phyloP scores from a whole-genome alignment of 768 basidiomycete genomes.

The Mrakia blollopis region DNA sequence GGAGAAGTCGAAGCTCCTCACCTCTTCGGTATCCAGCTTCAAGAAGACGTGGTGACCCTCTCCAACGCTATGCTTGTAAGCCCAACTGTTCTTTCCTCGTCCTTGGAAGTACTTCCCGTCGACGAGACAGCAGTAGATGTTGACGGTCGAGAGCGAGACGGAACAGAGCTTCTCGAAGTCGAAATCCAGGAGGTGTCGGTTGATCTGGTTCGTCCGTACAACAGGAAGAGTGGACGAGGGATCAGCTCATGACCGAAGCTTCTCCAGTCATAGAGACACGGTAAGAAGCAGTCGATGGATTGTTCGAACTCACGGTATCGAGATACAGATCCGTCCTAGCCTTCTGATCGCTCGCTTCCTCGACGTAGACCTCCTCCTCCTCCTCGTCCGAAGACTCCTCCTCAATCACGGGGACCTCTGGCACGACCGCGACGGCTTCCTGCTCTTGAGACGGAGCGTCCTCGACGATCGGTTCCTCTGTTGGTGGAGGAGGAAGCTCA shows the following conservation, averaged over 20 bases:
- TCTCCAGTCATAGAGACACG: neutral
- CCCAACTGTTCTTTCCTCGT: slow-evolving; percentile 84
- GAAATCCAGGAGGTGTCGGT: slow-evolving; percentile 85
- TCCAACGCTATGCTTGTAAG: slow-evolving; percentile 93
- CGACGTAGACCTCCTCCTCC: slow-evolving; percentile 37
- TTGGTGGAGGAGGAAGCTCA: neutral
- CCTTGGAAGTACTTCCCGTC: slow-evolving; percentile 99
- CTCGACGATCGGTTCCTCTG: neutral
- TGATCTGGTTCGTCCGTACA: slow-evolving; percentile 58
- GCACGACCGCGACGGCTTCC: neutral
- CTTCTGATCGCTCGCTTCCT: slow-evolving; percentile 39
- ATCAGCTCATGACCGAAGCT: neutral
- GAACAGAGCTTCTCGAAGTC: slow-evolving; percentile 99
- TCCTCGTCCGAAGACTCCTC: slow-evolving; percentile 41
- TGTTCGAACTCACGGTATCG: slow-evolving; percentile 67
- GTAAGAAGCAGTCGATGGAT: neutral
- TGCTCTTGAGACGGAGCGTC: neutral
- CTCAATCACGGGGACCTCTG: slow-evolving; percentile 2
- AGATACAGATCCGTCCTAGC: slow-evolving; percentile 79
- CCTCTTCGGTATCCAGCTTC: slow-evolving; percentile 89
- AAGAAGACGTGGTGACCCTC: slow-evolving; percentile 99
- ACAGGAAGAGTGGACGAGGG: slow-evolving; percentile 1
- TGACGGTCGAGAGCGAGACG: slow-evolving; percentile 91
- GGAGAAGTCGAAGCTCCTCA: slow-evolving; percentile 43
- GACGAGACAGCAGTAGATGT: slow-evolving; percentile 94